These are phyloP conservation scores for Naematelia aurantialba DNA, from an alignment of 768 basidiomycete genomes.

Conservation along the genomic window DNA sequence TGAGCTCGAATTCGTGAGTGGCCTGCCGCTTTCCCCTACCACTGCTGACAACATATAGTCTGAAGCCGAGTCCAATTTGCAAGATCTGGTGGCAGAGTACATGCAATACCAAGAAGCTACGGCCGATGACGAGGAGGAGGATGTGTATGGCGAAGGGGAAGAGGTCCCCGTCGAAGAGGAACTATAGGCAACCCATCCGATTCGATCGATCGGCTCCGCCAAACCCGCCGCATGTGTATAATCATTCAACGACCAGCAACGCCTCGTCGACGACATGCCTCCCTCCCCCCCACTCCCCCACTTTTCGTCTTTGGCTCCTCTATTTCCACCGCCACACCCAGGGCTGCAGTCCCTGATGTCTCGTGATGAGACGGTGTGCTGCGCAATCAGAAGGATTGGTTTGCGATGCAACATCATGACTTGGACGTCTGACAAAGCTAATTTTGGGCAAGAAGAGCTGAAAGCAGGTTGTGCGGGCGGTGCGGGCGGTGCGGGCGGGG, in stretches of 20 bases:
- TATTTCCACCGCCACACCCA: slow-evolving; percentile 33
- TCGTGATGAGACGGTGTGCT: slow-evolving; percentile 44
- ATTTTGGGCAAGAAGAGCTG: too few relatives aligned
- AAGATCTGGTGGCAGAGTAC: slow-evolving; percentile 96
- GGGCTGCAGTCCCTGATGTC: slow-evolving; percentile 40
- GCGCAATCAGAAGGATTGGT: slow-evolving; percentile 15
- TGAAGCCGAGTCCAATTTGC: slow-evolving; percentile 99
- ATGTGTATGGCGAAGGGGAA: slow-evolving; percentile 44
- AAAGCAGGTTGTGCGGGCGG: too few relatives aligned
- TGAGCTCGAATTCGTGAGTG: slow-evolving; percentile 52
- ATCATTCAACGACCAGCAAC: slow-evolving; percentile 2
- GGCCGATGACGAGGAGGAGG: slow-evolving; percentile 40
- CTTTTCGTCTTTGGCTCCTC: slow-evolving; percentile 11
- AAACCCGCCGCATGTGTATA: slow-evolving; percentile 6
- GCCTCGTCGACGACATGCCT: neutral
- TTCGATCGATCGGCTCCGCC: too few relatives aligned
- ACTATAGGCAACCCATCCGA: neutral
- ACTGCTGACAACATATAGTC: slow-evolving; percentile 63
- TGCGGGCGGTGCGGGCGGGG: too few relatives aligned
- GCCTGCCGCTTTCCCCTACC: neutral
- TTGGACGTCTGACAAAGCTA: neutral
- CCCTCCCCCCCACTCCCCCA: slow-evolving; percentile 1
- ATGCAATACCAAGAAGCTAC: slow-evolving; percentile 56
- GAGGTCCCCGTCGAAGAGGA: slow-evolving; percentile 38
- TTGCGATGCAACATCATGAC: neutral